Base-by-base conservation (phyloP, 768 basidiomycete genomes). In the Xerocomus potaroensis region DNA sequence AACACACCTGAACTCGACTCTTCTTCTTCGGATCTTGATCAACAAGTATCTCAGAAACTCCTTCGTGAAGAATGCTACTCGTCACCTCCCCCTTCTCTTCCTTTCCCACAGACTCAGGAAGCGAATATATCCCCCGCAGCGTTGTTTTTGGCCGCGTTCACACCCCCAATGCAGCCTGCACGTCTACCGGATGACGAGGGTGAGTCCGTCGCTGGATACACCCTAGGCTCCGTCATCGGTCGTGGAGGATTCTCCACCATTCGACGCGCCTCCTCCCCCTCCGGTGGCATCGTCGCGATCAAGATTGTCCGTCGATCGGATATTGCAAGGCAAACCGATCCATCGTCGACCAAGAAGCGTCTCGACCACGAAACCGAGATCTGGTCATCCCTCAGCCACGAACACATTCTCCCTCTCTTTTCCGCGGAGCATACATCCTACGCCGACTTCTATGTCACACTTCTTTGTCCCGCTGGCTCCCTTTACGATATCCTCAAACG, bases 351-450 rank as follows among this genome's bases (percentile, higher is more conserved):
- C 10, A 75, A 72, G 50, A 78, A 76, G 49, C 78, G 77, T 36
- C 73, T 91, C 34, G 75, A 81, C 47, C 81, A 79, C 40, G 91
- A 94, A 70, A 79, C 81, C 11, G 60, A 70, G 11, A 69, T 89
- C 12, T 93, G 91, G 91, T 69, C 78, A 1, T 74, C 80, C 1
- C 79, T 92, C 55, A 80, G 77, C 42, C 92, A 94, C 62, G 88
- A 91, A 60, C 84, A 93, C 58, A 78, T 93, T 51, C 77, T 96
- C 14, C 91, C 92, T 10, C 79, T 95, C 35, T 90, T 93, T 63
- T 72, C 79, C 34, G 69, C 70, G 15, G 68, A 76, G 43, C 78
- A 83, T 55, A 78, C 80, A 0, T 51, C 74, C 34, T 77, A 78
- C 48, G 81, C 84, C 42, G 82, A 85, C 57, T 92, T 80, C 60